Evolutionary conservation across 2,329 filamentous ascomycete genomes (phyloP).

Genomic region (Xylariomycetidae sp.): DNA sequence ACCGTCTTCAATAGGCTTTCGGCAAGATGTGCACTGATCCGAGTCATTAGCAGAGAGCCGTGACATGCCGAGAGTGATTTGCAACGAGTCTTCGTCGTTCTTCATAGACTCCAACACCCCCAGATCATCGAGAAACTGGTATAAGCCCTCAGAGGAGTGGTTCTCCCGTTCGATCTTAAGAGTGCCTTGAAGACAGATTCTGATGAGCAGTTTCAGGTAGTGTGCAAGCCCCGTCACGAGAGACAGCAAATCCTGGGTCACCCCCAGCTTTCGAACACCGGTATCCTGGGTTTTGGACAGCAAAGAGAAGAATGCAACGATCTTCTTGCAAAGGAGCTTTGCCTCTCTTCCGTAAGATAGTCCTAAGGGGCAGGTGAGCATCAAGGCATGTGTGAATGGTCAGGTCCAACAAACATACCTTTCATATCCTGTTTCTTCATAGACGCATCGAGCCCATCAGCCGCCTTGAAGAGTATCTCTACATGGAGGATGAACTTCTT

Average conservation of each 20-base stretch:
- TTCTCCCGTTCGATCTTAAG: constrained; percentile 86
- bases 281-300: constrained; percentile 92
- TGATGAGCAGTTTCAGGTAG: constrained; percentile 94
- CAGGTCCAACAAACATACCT: constrained; percentile 58
- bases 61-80: constrained; percentile 59
- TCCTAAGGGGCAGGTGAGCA: too few relatives aligned
- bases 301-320: constrained; percentile 94
- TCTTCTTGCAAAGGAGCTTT: constrained; percentile 99
- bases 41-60: constrained; percentile 68
- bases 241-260: constrained; percentile 96
- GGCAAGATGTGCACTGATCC: constrained; percentile 78
- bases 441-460: constrained; percentile 74
- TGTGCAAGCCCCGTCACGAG: constrained; percentile 93
- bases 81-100: constrained; percentile 61
- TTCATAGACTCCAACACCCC: constrained; percentile 75
- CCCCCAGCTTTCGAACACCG: constrained; percentile 82
- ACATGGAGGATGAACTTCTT: constrained; percentile 96
- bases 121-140: constrained; percentile 77
- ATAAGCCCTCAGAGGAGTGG: constrained; percentile 65
- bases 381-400: too few relatives aligned
- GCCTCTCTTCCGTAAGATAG: constrained; percentile 90
- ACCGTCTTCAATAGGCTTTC: constrained; percentile 88
- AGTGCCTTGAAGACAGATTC: constrained; percentile 91
- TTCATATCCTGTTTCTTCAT: constrained; percentile 67
- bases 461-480: constrained; percentile 83